Evolutionary conservation across 169 alveolate genomes (phyloP), one percentile per base, ranked within the genome.

Genomic region (Cryptosporidium xiaoi): DNA sequence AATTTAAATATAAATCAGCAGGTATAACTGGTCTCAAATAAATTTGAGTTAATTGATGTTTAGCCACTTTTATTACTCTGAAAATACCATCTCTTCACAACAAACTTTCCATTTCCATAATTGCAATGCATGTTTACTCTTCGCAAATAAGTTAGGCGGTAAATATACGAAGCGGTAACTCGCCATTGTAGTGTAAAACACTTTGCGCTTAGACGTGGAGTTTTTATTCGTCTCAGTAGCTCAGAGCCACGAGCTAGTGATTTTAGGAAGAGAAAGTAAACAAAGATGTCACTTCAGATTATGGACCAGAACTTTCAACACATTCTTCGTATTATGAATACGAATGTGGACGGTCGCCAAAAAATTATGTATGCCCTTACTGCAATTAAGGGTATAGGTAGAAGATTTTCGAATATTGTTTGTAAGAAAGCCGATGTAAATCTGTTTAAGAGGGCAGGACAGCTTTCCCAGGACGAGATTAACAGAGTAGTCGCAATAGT

Each of bases 281-380:
- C 84, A 58, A 90, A 65, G 65, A 83, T 90, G 91, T 84, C 87
- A 40, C 90, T 83, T 44, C 92, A 68, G 36, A 51, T 92, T 33
- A 82, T 90, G 85, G 82, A 94, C 68, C 95, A 94, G 82, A 98
- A 98, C 91, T 98, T 98, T 93, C 99, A 95, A 92, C 99, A 97
- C 94, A 96, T 97, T 84, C 96, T 96, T 83, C 99, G 99, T 95
- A 94, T 98, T 91, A 95, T 97, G 93, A 98, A 98, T 95, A 98
- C 99, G 83, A 98, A 98, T 96, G 98, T 98, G 71, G 99, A 98
- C 60, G 99, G 99, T 56, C 97, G 98, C 71, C 98, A 97, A 93
- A 98, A 97, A 92, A 98, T 97, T 53, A 94, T 95, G 90, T 96
- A 94, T 85, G 99, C 99, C 50, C 93, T 98, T 66, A 97, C 99